Evolutionary conservation across 805 yeast genomes (phyloP).

Genomic region (Yarrowia sp.): DNA sequence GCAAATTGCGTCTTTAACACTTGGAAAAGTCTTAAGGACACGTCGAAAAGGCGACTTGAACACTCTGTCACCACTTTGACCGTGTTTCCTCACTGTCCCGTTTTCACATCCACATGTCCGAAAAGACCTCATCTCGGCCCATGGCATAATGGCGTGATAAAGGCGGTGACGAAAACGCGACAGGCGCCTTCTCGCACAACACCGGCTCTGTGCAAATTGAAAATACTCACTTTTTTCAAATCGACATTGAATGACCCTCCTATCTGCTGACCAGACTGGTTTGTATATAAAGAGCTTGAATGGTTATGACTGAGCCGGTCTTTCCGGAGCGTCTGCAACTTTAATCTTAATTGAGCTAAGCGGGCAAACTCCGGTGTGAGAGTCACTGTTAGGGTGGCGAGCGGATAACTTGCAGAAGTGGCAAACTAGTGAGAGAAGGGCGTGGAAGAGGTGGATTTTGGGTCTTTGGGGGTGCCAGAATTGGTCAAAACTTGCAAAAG

Average conservation of each 20-base stretch:
- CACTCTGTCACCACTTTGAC: no score
- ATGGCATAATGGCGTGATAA: background rate
- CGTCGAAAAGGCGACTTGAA: no score
- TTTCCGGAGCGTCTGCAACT: conserved; percentile 18
- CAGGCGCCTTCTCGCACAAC: no score
- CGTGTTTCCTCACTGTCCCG: no score
- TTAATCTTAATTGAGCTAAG: background rate
- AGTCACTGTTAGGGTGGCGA: conserved; percentile 1
- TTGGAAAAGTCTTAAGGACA: no score
- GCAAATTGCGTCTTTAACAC: no score
- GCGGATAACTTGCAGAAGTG: conserved; percentile 19
- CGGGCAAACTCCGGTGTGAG: conserved; percentile 20
- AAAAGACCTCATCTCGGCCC: no score
- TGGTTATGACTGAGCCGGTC: conserved; percentile 35
- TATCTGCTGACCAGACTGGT: conserved; percentile 8
- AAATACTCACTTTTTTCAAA: conserved; percentile 23
- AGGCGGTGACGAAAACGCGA: no score
- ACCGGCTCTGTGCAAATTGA: background rate
- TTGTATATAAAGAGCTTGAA: conserved; percentile 24
- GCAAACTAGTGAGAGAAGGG: background rate
- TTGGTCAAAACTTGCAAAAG: no score
- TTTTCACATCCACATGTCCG: no score
- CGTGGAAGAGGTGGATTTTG: background rate
- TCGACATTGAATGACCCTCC: conserved; percentile 3
- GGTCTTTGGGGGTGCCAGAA: no score